These are phyloP conservation scores for Barbarea vulgaris DNA, from an alignment of 345 rosid genomes.

Conservation along the genomic window DNA sequence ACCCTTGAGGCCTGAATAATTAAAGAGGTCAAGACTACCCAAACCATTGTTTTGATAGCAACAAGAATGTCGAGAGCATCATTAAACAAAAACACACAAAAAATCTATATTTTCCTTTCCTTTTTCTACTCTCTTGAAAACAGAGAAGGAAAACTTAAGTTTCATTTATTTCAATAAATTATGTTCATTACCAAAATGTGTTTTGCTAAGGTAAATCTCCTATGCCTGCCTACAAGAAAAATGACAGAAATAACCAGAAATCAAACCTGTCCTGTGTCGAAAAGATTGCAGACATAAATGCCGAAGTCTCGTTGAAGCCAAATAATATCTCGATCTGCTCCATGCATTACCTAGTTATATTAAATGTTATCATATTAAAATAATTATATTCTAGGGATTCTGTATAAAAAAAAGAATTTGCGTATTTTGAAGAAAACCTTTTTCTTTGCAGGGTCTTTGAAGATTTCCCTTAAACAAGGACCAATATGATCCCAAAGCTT, in stretches of 20 bases:
- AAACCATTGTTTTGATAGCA: not conserved
- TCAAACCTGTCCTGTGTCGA: conserved; percentile 96
- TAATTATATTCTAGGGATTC: conserved; percentile 10
- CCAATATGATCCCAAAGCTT: conserved; percentile 89
- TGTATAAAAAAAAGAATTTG: not conserved
- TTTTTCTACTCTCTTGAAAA: not conserved
- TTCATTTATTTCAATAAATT: not conserved
- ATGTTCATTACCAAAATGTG: not conserved
- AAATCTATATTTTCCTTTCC: not conserved
- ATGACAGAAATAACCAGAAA: conserved; percentile 22
- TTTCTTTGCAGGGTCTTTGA: conserved; percentile 86
- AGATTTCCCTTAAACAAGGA: conserved; percentile 79
- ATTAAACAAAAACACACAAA: not conserved
- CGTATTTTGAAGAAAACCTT: conserved; percentile 55
- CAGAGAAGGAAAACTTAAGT: not conserved
- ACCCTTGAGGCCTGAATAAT: conserved; percentile 73
- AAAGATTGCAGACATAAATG: conserved; percentile 92
- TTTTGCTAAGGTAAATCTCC: not conserved
- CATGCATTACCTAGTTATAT: conserved; percentile 88
- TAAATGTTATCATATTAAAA: conserved; percentile 36
- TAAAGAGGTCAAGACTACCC: not conserved
- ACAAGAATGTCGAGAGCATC: not conserved
- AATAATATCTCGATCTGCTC: conserved; percentile 88
- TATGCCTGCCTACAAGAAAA: not conserved
- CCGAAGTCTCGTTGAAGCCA: conserved; percentile 99